These are phyloP conservation scores for Lepiota subincarnata DNA, from an alignment of 768 basidiomycete species.

Conservation along the genomic window DNA sequence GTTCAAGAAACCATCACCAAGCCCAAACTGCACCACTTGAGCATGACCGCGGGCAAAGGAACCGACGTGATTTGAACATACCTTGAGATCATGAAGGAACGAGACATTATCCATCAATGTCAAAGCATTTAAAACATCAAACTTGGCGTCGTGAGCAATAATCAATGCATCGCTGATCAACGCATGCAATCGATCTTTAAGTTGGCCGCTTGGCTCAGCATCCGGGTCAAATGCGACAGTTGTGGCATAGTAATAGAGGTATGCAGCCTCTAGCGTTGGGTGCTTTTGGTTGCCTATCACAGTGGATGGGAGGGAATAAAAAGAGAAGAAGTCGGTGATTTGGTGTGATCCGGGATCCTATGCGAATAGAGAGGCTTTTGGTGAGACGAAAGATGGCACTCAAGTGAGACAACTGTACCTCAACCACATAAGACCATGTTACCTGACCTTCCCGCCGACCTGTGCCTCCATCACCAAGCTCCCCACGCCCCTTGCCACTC, in stretches of 20 bases:
- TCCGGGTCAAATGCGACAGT: constrained; percentile 62
- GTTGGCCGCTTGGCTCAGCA: constrained; percentile 53
- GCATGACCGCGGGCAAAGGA: neutral
- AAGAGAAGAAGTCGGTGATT: constrained; percentile 95
- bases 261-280: constrained; percentile 82
- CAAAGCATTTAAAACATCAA: constrained; percentile 95
- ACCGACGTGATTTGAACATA: constrained; percentile 22
- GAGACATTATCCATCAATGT: constrained; percentile 91
- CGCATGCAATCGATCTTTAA: constrained; percentile 66
- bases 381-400: neutral
- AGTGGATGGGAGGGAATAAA: constrained; percentile 94
- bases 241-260: constrained; percentile 93
- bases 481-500: constrained; percentile 71
- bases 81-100: constrained; percentile 83
- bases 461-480: constrained; percentile 41
- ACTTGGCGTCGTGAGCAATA: constrained; percentile 77
- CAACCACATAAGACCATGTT: constrained; percentile 94
- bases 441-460: constrained; percentile 75
- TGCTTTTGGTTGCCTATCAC: constrained; percentile 77
- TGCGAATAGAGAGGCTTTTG: neutral
- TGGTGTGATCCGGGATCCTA: constrained; percentile 78
- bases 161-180: constrained; percentile 79
- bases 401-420: constrained; percentile 46
- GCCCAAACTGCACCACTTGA: constrained; percentile 65
- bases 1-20: constrained; percentile 87